Conservation (phyloP, 768 basidiomycete species). For the Lentinula boryana region DNA sequence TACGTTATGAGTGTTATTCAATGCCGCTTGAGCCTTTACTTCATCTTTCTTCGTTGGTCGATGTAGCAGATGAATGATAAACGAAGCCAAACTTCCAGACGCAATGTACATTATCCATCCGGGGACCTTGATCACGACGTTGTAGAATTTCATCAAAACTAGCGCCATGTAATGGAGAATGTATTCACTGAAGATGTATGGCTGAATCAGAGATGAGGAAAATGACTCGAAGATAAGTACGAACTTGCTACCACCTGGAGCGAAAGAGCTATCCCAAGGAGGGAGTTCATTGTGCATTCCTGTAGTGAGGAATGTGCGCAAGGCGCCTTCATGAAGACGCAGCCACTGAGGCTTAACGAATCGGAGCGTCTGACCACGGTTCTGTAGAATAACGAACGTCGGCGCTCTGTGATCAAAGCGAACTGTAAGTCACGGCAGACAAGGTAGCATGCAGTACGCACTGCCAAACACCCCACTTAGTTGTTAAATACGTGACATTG, state of each 20-base stretch:
- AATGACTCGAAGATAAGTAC: not conserved
- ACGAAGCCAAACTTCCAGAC: constrained; percentile 62
- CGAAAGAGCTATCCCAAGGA: constrained; percentile 64
- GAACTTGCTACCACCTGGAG: constrained; percentile 74
- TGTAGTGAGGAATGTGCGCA: constrained; percentile 62
- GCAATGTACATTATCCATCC: constrained; percentile 63
- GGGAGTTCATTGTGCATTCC: constrained; percentile 59
- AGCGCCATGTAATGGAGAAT: constrained; percentile 56
- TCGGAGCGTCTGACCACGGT: constrained; percentile 73
- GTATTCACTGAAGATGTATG: constrained; percentile 48
- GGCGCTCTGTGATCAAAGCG: constrained; percentile 55
- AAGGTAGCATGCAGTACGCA: constrained; percentile 29
- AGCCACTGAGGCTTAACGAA: constrained; percentile 69
- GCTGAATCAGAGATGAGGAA: not conserved
- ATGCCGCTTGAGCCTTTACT: not conserved
- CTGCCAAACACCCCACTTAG: constrained; percentile 85
- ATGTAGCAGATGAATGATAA: constrained; percentile 65
- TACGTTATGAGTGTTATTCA: not conserved
- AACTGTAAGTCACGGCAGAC: not conserved
- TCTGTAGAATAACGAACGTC: constrained; percentile 59
- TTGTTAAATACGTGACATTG: constrained; percentile 76
- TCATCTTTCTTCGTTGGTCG: constrained; percentile 12
- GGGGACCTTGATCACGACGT: constrained; percentile 49
- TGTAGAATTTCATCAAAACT: constrained; percentile 45
- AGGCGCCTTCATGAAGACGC: constrained; percentile 48